Evolutionary conservation across 2,329 filamentous ascomycete genomes (phyloP), one percentile per base, ranked within the genome.

Genomic region (Aspergillus amoenus): DNA sequence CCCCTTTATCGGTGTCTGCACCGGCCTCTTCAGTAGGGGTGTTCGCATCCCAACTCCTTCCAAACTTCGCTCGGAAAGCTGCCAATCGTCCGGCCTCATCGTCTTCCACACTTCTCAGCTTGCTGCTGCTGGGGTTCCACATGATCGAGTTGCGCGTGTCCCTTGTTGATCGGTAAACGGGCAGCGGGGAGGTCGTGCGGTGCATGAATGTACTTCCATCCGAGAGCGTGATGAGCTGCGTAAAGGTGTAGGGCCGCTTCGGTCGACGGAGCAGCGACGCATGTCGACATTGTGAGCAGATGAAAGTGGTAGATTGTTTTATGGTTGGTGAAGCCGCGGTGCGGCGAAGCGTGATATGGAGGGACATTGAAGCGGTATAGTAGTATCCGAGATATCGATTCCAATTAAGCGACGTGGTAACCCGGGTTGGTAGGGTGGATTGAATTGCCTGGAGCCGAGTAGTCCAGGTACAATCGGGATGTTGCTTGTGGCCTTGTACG

Each of bases 241-340:
- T 97, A 82, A 97, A 97, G 65, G 88, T 91, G 82, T 97, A 97
- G 42, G 94, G 93, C 5, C 93, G 86, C 70, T 92, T 89, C n/a
- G 92, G 92, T 15, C 94, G 91, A 61, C 84, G 84, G 71, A 97
- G 85, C 62, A 96, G 89, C 22, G 90, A 92, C 52, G 94, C 94
- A 72, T 91, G 86, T 59, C 92, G 88, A 71, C 86, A 81, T 78
- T 93, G 89, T 49, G 76, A 77, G 75, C 74, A 79, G 66, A 78
- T 70, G 66, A 75, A 79, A 49, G 76, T 77, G 60, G 71, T 75
- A 49, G 70, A 61, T 52, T 61, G 53, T 51, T 59, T 63, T 42
- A 57, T 49, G 45, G 58, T 64, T 55, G 63, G 60, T 58, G 66
- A 66, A 61, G 67, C 64, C 61, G 70, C 66, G 37, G 63, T 68